Evolutionary conservation across 371 early-diverging fungal genomes (phyloP).

Genomic region (Zopfochytrium polystomum): DNA sequence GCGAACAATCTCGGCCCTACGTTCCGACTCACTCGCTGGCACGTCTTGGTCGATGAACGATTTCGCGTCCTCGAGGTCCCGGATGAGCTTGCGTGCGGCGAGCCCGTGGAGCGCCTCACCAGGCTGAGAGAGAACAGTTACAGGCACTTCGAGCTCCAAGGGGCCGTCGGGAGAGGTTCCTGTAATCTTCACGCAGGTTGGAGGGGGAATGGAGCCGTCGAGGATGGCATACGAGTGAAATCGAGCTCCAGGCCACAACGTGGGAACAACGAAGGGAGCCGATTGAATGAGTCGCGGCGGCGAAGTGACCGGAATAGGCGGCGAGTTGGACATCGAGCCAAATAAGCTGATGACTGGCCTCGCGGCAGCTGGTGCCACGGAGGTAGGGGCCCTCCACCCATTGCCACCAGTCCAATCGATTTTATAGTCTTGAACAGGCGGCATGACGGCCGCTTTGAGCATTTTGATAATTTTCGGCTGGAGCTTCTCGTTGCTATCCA

Average conservation of each 20-base stretch:
- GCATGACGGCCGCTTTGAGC: slow-evolving; percentile 46
- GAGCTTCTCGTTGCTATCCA: too few species aligned
- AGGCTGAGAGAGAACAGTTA: slow-evolving; percentile 7
- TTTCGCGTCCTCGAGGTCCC: slow-evolving; percentile 40
- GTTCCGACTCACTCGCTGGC: not conserved
- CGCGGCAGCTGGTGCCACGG: too few species aligned
- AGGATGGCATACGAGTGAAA: slow-evolving; percentile 40
- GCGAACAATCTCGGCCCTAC: slow-evolving; percentile 20
- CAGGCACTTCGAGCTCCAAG: slow-evolving; percentile 40
- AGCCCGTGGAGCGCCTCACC: slow-evolving; percentile 40
- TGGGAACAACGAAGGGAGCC: too few species aligned
- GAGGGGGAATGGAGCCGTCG: too few species aligned
- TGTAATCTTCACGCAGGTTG: too few species aligned
- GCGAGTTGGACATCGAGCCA: too few species aligned
- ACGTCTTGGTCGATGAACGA: slow-evolving; percentile 31
- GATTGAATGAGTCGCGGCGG: slow-evolving; percentile 22
- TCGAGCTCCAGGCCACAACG: slow-evolving; percentile 40
- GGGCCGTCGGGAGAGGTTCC: slow-evolving; percentile 46
- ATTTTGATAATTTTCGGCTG: slow-evolving; percentile 49
- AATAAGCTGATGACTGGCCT: slow-evolving; percentile 20
- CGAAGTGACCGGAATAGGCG: too few species aligned
- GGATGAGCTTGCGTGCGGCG: slow-evolving; percentile 46
- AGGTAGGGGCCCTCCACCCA: too few species aligned
- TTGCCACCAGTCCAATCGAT: too few species aligned
- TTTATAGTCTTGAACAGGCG: too few species aligned